Evolutionary conservation across 1,284 basidiomycete species (phyloP), one percentile per base, ranked within the genome.

Genomic region (Tetrapyrgos nigripes): DNA sequence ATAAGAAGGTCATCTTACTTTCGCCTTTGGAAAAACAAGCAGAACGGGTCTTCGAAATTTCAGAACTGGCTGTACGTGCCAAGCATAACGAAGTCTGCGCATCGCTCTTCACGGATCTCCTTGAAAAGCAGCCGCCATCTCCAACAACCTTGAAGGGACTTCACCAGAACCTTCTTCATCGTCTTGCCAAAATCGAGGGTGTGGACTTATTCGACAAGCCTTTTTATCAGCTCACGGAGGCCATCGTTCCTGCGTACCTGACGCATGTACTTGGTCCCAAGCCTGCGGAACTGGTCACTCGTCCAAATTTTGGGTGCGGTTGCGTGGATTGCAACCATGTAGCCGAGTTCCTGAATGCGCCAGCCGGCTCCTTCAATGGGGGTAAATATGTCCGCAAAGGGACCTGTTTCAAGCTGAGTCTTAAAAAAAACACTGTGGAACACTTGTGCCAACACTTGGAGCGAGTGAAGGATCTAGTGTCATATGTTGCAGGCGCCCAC

Each of bases 241-340:
- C 62, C 17, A 45, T 70, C 14, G 61, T 73, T 29, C 65, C 62
- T 11, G 43, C 50, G 8, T 70, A 71, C 48, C 60, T 74, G 35
- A 53, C 57, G 11, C 55, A 68, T 31, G 50, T 69, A 17, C 60
- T 73, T 6, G 68, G 67, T 26, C 47, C 61, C 13, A 65, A 62
- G 53, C 54, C 57, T 9, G 53, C 45, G 51, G 53, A 53, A 17
- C 14, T 49, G 45, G 29, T 63, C 44, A n/a, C n/a, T n/a, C n/a
- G n/a, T n/a, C 67, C 68, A 28, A 70, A 67, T 44, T 60, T 75
- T 33, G 71, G 69, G 1, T 74, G 73, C 57, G 69, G 70, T 21
- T 75, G 73, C 56, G 14, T 14, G n/a, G 66, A 72, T 31, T 76
- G 74, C 53, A 46, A 51, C 17, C 13, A 10, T 11, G 28, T 74